These are phyloP conservation scores for Fusarium miscanthi DNA, from an alignment of 2,329 filamentous ascomycete genomes.

Conservation along the genomic window DNA sequence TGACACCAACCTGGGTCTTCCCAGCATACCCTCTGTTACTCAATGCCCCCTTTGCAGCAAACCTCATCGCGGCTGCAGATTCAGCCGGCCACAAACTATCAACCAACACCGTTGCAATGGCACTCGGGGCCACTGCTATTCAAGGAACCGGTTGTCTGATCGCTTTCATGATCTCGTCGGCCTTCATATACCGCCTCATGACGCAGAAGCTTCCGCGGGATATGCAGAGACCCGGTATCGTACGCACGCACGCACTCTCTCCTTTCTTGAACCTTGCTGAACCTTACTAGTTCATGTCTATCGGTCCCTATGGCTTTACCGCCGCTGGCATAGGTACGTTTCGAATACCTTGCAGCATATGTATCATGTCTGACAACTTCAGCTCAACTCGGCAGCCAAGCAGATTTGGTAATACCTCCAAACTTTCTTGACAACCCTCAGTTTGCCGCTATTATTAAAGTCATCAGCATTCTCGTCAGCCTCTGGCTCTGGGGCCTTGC, in stretches of 20 bases:
- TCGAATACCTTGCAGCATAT: not conserved
- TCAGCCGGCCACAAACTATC: constrained; percentile 25
- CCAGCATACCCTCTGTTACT: constrained; percentile 85
- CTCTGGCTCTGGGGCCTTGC: constrained; percentile 88
- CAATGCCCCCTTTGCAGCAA: constrained; percentile 77
- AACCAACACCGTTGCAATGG: constrained; percentile 58
- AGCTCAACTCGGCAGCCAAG: constrained; percentile 59
- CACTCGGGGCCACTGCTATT: constrained; percentile 60
- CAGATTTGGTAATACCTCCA: constrained; percentile 56
- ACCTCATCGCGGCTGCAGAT: constrained; percentile 59
- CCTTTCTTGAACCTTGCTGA: not conserved
- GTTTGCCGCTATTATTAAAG: constrained; percentile 57
- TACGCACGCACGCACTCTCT: constrained; percentile 40
- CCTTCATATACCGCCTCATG: constrained; percentile 88
- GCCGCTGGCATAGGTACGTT: constrained; percentile 55
- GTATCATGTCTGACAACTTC: constrained; percentile 16
- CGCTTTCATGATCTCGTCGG: constrained; percentile 82
- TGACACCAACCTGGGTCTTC: constrained; percentile 92
- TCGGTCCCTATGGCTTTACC: constrained; percentile 76
- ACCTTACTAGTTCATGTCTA: constrained; percentile 73
- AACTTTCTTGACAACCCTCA: constrained; percentile 56
- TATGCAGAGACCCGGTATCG: constrained; percentile 79
- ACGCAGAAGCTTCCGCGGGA: constrained; percentile 86
- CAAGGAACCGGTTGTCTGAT: constrained; percentile 68
- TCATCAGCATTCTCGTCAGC: constrained; percentile 69